Percentiles rank a stretch among this genome's conserved stretches.
Conservation (phyloP, 1,139 yeast species). For the Pichiaceae sp. region DNA sequence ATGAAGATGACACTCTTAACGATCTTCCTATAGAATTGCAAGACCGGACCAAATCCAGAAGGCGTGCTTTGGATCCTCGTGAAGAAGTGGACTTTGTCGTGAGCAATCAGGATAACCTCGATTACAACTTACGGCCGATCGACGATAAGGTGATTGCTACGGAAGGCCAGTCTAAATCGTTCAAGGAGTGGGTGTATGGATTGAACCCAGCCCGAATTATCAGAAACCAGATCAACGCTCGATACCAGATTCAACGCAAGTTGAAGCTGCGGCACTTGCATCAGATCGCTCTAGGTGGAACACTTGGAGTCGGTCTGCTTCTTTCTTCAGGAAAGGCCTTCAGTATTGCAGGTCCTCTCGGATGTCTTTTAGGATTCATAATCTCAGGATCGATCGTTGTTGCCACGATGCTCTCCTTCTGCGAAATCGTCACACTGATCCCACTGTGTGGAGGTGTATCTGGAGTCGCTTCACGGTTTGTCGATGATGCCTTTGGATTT, state of each 20-base stretch:
- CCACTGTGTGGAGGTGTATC: constrained; percentile 79
- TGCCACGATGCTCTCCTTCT: constrained; percentile 65
- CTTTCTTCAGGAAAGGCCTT: constrained; percentile 74
- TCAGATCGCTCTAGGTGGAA: constrained; percentile 78
- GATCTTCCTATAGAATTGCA: constrained; percentile 22
- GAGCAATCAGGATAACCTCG: constrained; percentile 21
- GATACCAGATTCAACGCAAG: constrained; percentile 39
- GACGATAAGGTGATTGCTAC: constrained; percentile 7
- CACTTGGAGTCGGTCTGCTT: constrained; percentile 75
- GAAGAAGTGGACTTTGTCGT: constrained; percentile 18
- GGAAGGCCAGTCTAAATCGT: constrained; percentile 2
- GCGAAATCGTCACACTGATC: constrained; percentile 80
- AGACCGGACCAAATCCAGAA: neutral
- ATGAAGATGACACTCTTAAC: constrained; percentile 13
- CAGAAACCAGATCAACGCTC: constrained; percentile 13
- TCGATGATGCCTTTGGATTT: constrained; percentile 81
- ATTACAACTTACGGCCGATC: constrained; percentile 19
- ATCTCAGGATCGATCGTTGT: constrained; percentile 62
- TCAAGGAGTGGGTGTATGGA: constrained; percentile 1
- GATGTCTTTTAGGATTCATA: constrained; percentile 62
- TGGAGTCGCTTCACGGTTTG: constrained; percentile 68
- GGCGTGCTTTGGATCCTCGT: neutral
- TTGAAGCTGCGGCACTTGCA: constrained; percentile 65
- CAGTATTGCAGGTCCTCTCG: constrained; percentile 75
- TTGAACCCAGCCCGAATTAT: constrained; percentile 8